Base-by-base conservation (phyloP, 2,329 filamentous ascomycete genomes). In the Aspergillus phoenicis region DNA sequence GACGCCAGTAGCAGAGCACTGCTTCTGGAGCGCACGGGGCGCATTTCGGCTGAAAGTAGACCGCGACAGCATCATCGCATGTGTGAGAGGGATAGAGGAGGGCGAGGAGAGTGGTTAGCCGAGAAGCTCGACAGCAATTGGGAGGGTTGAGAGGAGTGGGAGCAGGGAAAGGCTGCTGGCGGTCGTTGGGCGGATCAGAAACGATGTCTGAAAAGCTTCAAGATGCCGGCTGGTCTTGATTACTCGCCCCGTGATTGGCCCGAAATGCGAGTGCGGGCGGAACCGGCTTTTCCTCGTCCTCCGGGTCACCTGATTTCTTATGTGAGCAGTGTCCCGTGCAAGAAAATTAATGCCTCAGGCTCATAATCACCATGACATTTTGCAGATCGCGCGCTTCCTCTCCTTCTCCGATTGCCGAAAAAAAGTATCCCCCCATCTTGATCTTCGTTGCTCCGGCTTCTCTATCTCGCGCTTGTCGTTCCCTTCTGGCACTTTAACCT, bases 11-110 rank as follows among this genome's bases (percentile, higher is more conserved):
- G 85, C 85, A 78, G 84, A 84, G 82, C 84, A 81, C 78, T 84
- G 81, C 74, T 80, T 80, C 72, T 84, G 82, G 77, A 85, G 80
- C 77, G 84, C 84, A 78, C 85, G 84, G 81, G 86, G 84, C 75
- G 85, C 85, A 79, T 83, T 83, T 77, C 85, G 83, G 79, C 84
- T 83, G 77, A 88, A 80, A 77, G 85, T 82, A 76, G 86, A 85
- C 79, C 87, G 85, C 79, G 87, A 86, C 81, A 89, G 83, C 88
- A 90, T 90, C 76, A 77, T 84, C 78, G 76, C 74, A 81, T 87
- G 75, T 77, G 82, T 80, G 80, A 79, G 66, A 82, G 80, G 81
- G 78, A 80, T 82, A 82, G 81, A 80, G 81, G 66, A 65, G 68
- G 69, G 66, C 69, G 64, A 68, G 65, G 66, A 67, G 66, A 53